Base-by-base conservation (phyloP, 176 grass and related monocot species). In the Canna indica region DNA sequence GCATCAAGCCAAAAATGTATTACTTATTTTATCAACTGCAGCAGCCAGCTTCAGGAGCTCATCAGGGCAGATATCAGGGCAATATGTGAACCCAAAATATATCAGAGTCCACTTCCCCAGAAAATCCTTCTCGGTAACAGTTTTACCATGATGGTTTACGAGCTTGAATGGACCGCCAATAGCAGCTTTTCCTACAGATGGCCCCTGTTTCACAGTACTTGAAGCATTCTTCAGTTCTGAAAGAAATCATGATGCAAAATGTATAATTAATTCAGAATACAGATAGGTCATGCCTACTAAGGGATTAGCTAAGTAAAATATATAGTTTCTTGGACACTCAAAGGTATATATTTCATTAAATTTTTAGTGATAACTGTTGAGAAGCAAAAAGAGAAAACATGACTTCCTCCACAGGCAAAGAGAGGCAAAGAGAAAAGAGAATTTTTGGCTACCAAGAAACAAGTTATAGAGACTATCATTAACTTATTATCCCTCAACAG, bases 1-100 rank as follows among this genome's bases (percentile, higher is more conserved):
- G n/a, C 53, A 27, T 59, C 1, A 63, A 67, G 53, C 5, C 30
- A 29, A 65, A 25, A 68, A 71, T 47, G 9, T 74, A 77, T 69
- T 83, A 87, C 81, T 87, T 24, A 89, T 91, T 76, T 96, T 91
- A 59, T 90, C 68, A 30, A 87, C 79, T n/a, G 88, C 83, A 36
- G 71, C 60, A 71, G 76, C 83, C 86, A 91, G 80, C 72, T 91
- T 91, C 67, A 85, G 83, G 9, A 90, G 83, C 64, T 90, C 86
- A 79, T 91, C 88, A 22, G 83, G 92, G 73, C 88, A 96, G 75
- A 91, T 89, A 75, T 87, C 83, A 52, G 88, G 83, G 69, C 86
- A 91, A 73, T 97, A 80, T 67, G 79, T 87, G 75, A 96, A 96
- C 6, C 83, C 83, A 62, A 88, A 96, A 61, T 86, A 88, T 45